Base-by-base conservation (phyloP, 768 basidiomycete genomes). In the Termitomyces sp. region DNA sequence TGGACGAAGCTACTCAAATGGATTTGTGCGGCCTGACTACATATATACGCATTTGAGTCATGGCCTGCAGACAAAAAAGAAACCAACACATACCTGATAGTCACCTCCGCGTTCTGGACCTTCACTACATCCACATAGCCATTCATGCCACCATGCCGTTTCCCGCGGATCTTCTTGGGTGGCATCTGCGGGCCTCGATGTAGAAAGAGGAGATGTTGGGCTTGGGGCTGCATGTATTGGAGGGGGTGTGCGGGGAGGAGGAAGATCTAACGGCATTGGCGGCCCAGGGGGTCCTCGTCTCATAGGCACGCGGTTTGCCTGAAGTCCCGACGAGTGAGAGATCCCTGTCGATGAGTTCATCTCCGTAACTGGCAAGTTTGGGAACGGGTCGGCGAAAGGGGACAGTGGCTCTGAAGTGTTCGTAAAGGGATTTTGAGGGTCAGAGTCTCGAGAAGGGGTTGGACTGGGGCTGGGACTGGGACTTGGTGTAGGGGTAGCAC, bases 141-240 rank as follows among this genome's bases (percentile, higher is more conserved):
- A 90, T 32, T 91, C 89, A 66, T 89, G 89, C 89, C 89, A 91
- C 89, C 89, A 91, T 58, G 80, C 72, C 4, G 76, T 74, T 49
- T 76, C 72, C 42, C 70, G 71, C 27, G 60, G 65, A 37, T 69
- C 71, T 9, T 72, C 71, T 6, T 68, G 65, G n/a, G 69, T 62
- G 19, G 59, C 61, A 5, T 60, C 56, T 19, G 67, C 56, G 35
- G 62, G 53, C 10, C 56, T 61, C 3, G 65, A 57, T 16, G 65
- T 25, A 12, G 61, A 61, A n/a, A 70, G 67, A 17, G 71, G 67
- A 42, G 65, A 57, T 45, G 72, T 59, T 2, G 75, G 68, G n/a
- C 69, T 70, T 14, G 76, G 77, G 4, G 74, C 72, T 21, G 71
- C 68, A 39, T 66, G 65, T 25, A 73, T 68, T 12, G 82, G 79